Conservation (phyloP, 2,329 filamentous ascomycete species). For the Colletotrichum noveboracense region DNA sequence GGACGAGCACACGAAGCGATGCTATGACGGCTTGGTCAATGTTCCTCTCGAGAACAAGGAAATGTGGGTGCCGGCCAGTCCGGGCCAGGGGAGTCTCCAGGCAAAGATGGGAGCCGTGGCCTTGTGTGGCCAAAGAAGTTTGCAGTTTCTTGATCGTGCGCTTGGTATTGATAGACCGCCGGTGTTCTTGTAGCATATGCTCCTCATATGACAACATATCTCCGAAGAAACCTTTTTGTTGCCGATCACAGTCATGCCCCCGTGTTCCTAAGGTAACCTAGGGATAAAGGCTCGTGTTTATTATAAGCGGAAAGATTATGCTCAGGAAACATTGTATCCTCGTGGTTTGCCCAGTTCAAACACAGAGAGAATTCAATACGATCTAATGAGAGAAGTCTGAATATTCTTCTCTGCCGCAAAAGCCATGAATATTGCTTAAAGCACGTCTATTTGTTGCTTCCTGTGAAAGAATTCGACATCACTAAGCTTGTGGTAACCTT, state of each 20-base stretch:
- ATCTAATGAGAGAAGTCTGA: background rate
- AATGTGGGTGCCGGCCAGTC: conserved; percentile 24
- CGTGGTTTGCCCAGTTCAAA: no score
- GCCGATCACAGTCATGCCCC: no score
- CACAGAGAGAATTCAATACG: no score
- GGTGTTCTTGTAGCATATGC: background rate
- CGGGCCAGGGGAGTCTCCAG: conserved; percentile 23
- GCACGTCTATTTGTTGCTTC: background rate
- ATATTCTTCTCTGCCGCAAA: background rate
- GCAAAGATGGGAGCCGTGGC: conserved; percentile 29
- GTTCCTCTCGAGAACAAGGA: conserved; percentile 21
- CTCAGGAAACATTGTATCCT: no score
- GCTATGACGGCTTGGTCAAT: conserved; percentile 18
- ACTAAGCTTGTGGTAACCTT: no score
- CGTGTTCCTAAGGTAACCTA: no score
- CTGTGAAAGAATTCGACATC: background rate
- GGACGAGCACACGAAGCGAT: conserved; percentile 11
- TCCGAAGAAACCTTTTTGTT: no score
- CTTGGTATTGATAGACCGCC: conserved; percentile 11
- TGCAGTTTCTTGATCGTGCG: conserved; percentile 25
- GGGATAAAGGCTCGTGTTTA: no score
- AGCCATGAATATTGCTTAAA: background rate
- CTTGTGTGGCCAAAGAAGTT: conserved; percentile 24
- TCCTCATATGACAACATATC: background rate
- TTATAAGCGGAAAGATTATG: no score